Evolutionary conservation across 73 alveolate species (phyloP), one percentile per base, ranked within the genome.

Genomic region (Symbiodinium pilosum): DNA sequence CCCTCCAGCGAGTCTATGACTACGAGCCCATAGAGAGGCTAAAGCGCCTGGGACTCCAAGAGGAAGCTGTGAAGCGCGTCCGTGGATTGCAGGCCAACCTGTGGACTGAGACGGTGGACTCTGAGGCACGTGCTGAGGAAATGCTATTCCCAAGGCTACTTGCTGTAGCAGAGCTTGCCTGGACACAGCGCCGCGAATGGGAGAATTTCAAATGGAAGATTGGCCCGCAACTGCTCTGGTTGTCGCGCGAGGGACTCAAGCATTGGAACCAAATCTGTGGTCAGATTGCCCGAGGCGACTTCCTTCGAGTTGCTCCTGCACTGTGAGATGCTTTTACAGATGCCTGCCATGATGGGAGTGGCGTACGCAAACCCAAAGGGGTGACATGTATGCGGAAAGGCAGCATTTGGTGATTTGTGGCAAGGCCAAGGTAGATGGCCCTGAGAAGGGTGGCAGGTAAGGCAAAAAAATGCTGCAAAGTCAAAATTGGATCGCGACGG

Each of bases 41-140:
- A 40, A 20, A 40, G 64, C 98, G 98, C 54, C 6, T 92, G 91
- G 98, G 98, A 18, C 98, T 92, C 18, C 30, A 42, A 56, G 83
- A 28, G 8, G 88, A 32, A 2, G 88, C 98, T 7, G 51, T 21
- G n/a, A 26, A 26, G 42, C 88, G 89, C 42, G 7, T 92, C 75
- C 88, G 52, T 14, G 98, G 98, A 21, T 52, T 92, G 52, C 98
- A 92, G 54, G 88, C 98, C n/a, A 92, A 92, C 42, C 88, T 92
- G n/a, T 92, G 98, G 98, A 92, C 89, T 0, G 98, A 92, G 89
- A 92, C 98, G 30, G 98, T 92, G 89, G 88, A 73, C 42, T 71
- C 98, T 2, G 98, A 68, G 38, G 91, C n/a, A 4, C 73, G 88
- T 7, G 98, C 98, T 34, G 75, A 92, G 81, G 98, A 92, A 43